phyloP scores from a whole-genome alignment of 306 rosid species.

The Parietaria judaica region DNA sequence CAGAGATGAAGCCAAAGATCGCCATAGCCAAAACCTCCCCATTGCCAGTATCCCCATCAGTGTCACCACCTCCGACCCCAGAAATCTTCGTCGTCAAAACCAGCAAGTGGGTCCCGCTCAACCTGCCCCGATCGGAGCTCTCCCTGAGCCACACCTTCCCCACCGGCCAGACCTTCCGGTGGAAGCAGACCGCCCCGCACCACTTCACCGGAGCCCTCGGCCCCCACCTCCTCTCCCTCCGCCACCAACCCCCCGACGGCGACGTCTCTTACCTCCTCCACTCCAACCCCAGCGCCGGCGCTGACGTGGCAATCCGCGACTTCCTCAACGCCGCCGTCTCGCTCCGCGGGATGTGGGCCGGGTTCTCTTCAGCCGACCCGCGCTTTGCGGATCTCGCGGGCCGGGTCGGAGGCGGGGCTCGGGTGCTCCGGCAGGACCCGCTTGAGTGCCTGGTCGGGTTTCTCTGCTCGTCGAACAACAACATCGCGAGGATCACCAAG shows the following conservation, averaged over 20 bases:
- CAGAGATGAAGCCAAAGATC: not conserved
- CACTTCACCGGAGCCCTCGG: constrained; percentile 75
- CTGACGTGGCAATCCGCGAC: constrained; percentile 42
- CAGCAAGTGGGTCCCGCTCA: constrained; percentile 49
- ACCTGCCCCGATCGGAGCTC: constrained; percentile 53
- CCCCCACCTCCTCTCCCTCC: constrained; percentile 69
- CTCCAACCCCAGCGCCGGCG: constrained; percentile 21
- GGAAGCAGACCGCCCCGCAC: constrained; percentile 61
- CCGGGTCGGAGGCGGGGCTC: constrained; percentile 52
- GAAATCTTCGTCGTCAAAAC: constrained; percentile 20
- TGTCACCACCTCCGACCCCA: constrained; percentile 41
- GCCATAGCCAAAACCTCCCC: constrained; percentile 10
- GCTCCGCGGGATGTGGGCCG: constrained; percentile 56
- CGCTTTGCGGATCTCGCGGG: constrained; percentile 56
- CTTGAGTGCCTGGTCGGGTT: constrained; percentile 89
- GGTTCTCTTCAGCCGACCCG: constrained; percentile 50
- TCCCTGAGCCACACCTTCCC: constrained; percentile 84
- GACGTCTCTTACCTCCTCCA: constrained; percentile 64
- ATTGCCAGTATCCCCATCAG: constrained; percentile 22
- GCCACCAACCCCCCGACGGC: constrained; percentile 48
- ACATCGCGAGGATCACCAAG: constrained; percentile 70
- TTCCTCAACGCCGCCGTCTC: constrained; percentile 63
- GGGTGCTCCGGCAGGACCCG: constrained; percentile 91
- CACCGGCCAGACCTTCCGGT: constrained; percentile 94
- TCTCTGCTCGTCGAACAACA: constrained; percentile 82